phyloP scores from a whole-genome alignment of 2,329 filamentous ascomycete genomes.

The Magnaporthiopsis incrustans region DNA sequence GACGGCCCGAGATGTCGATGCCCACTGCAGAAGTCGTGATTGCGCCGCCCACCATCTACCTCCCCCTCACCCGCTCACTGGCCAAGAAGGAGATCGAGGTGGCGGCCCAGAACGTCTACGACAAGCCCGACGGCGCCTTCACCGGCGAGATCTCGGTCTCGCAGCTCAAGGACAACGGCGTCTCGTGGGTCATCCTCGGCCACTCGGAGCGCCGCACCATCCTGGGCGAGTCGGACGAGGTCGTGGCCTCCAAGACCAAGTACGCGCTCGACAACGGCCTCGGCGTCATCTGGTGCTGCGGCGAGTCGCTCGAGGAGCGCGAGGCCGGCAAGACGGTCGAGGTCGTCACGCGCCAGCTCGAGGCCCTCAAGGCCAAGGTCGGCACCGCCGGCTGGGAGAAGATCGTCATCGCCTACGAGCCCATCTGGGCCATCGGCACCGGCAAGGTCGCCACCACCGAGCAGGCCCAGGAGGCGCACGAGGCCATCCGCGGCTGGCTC shows the following conservation, averaged over 20 bases:
- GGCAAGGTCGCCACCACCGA: conserved; percentile 84
- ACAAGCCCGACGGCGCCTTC: conserved; percentile 94
- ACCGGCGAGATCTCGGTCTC: conserved; percentile 92
- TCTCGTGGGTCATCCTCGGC: conserved; percentile 86
- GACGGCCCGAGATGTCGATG: background rate
- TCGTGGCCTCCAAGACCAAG: conserved; percentile 92
- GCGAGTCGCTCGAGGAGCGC: conserved; percentile 89
- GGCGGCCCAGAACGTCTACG: conserved; percentile 92
- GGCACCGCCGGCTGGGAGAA: conserved; percentile 70
- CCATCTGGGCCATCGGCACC: conserved; percentile 93
- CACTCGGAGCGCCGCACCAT: conserved; percentile 94
- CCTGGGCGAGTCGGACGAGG: conserved; percentile 75
- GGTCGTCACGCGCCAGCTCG: conserved; percentile 77
- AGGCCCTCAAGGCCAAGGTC: conserved; percentile 64
- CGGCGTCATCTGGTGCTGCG: conserved; percentile 92
- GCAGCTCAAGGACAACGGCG: conserved; percentile 81
- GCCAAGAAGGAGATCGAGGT: conserved; percentile 72
- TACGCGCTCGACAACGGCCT: conserved; percentile 79
- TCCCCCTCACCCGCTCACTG: conserved; percentile 74
- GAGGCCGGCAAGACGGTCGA: conserved; percentile 79
- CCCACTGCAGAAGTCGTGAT: conserved; percentile 74
- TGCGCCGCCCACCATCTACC: conserved; percentile 83
- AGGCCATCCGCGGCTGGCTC: conserved; percentile 85
- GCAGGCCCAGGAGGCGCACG: conserved; percentile 92
- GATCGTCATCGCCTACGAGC: conserved; percentile 96